phyloP scores from a whole-genome alignment of 75 land plant genomes.

The Cupressus sempervirens region DNA sequence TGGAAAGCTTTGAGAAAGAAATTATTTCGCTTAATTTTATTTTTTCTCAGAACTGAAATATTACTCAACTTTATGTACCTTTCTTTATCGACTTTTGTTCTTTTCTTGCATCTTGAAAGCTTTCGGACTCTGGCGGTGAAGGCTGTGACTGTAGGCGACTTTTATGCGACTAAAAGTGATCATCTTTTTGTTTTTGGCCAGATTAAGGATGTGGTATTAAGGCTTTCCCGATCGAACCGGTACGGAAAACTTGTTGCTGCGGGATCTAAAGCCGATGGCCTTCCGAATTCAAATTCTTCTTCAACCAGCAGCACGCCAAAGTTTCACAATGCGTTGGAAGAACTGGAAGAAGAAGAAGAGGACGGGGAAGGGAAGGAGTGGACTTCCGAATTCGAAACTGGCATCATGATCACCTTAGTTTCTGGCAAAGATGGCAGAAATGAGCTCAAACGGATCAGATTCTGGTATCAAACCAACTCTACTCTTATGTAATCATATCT shows the following conservation, averaged over 20 bases:
- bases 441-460: slow-evolving; percentile 85
- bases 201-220: slow-evolving; percentile 88
- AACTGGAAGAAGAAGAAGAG: slow-evolving; percentile 41
- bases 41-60: background rate
- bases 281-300: slow-evolving; percentile 28
- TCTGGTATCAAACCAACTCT: slow-evolving; percentile 55
- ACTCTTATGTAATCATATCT: background rate
- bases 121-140: background rate
- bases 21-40: too few species aligned
- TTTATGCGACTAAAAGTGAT: background rate
- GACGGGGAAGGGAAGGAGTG: slow-evolving; percentile 74
- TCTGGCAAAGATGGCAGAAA: slow-evolving; percentile 78
- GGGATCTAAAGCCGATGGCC: slow-evolving; percentile 32
- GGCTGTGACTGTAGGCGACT: background rate
- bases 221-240: slow-evolving; percentile 75
- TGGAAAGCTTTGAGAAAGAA: too few species aligned
- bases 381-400: slow-evolving; percentile 96
- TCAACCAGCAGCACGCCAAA: slow-evolving; percentile 43
- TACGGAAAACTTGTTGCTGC: slow-evolving; percentile 67
- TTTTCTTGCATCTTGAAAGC: background rate
- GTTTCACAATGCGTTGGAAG: slow-evolving; percentile 18
- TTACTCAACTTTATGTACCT: background rate
- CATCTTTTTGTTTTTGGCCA: slow-evolving; percentile 15
- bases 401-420: slow-evolving; percentile 82
- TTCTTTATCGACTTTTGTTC: too few species aligned